A percentile compares a stretch with the other conserved stretches of the same genome.
phyloP scores from a whole-genome alignment of 2,329 filamentous ascomycete species.

The Colletotrichum karsti region DNA sequence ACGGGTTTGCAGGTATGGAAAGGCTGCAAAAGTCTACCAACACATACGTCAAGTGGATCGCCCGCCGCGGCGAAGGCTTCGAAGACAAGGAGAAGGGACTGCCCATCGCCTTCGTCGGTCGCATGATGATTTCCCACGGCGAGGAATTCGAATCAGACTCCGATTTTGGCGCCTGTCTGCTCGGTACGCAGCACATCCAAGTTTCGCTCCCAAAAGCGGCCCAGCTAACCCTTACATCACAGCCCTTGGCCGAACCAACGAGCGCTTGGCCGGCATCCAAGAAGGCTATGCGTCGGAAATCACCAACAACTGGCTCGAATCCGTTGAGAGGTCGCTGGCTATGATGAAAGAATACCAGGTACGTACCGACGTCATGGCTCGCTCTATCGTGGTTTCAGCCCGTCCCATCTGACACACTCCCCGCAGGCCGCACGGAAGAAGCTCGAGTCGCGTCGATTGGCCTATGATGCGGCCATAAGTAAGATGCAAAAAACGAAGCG shows the following conservation, averaged over 20 bases:
- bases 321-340: conserved; percentile 85
- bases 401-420: conserved; percentile 22
- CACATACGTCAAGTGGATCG: conserved; percentile 86
- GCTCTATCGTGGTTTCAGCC: conserved; percentile 14
- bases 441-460: conserved; percentile 87
- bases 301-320: conserved; percentile 87
- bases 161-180: conserved; percentile 88
- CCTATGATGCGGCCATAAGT: conserved; percentile 87
- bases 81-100: conserved; percentile 90
- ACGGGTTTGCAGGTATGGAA: conserved; percentile 78
- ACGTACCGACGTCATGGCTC: conserved; percentile 40
- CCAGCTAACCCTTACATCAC: not conserved
- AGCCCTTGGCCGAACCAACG: conserved; percentile 86
- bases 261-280: conserved; percentile 85
- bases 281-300: conserved; percentile 83
- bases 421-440: conserved; percentile 83
- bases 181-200: conserved; percentile 57
- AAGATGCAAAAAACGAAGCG: conserved; percentile 95
- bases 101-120: conserved; percentile 81
- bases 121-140: conserved; percentile 86
- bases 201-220: not conserved
- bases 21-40: conserved; percentile 87
- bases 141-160: conserved; percentile 93
- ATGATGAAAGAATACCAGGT: conserved; percentile 99
- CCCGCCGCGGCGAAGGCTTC: conserved; percentile 78